Base-by-base conservation (phyloP, 306 rosid genomes). In the Clitoria ternatea region DNA sequence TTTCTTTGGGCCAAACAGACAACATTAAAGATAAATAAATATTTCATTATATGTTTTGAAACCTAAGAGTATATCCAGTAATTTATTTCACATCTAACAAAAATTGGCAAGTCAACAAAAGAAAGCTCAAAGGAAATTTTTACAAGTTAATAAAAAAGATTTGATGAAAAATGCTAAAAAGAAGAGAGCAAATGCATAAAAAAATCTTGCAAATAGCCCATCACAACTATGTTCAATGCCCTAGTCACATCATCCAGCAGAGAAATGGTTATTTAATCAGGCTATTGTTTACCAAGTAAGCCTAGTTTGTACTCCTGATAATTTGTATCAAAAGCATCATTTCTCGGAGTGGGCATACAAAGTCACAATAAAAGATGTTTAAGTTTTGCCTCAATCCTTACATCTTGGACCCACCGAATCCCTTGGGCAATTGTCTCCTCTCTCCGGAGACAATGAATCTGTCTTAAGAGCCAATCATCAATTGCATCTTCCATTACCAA, bases 401-500 rank as follows among this genome's bases (percentile, higher is more conserved):
- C 99, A 80, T 91, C 92, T 85, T 94, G 96, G 72, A 94, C 52
- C 97, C 99, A 94, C 9, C 82, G 86, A 87, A 91, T 95, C 65
- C 93, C 97, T 54, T 77, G 84, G 81, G 97, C 92, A 53, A 95
- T 39, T 44, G 76, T 67, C 17, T 87, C 97, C 73, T 89, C 99
- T 69, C 83, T 87, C 73, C 89, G 90, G 14, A 95, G 92, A 91
- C 89, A 85, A 64, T 87, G 90, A 73, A 95, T 91, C 75, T 95
- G 96, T 67, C 89, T 83, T 74, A 86, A 60, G 73, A 95, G 95
- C 86, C 90, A 95, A 75, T 95, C 99, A 81, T 95, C 99, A 80
- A 95, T 80, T 54, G 99, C 97, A 75, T 95, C 99, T 48, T 91
- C 96, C 99, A 95, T 91, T 73, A 90, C 79, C 61, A 95, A 79